Evolutionary conservation across 139 green algal species (phyloP).

Genomic region (Chlamydomonas applanata): DNA sequence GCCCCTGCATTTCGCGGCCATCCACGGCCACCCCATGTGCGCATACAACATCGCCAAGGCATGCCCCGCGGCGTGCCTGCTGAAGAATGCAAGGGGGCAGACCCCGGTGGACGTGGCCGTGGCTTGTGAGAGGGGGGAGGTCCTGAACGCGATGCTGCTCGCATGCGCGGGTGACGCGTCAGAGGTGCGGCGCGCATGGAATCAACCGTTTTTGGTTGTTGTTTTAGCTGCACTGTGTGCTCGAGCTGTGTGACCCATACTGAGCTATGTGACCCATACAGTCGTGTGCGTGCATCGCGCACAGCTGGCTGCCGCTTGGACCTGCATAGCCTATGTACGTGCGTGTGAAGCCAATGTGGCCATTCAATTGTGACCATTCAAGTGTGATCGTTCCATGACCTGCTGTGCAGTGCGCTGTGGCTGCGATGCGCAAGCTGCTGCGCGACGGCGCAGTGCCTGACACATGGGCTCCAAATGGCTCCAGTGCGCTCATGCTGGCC

Average conservation of each 20-base stretch:
- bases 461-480: constrained; percentile 77
- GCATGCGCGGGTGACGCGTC: constrained; percentile 51
- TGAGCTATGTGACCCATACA: no score
- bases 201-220: no score
- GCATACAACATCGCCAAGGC: constrained; percentile 62
- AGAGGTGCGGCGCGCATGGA: background rate
- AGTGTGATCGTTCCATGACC: no score
- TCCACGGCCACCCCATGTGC: constrained; percentile 65
- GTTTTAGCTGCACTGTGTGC: no score
- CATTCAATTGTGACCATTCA: no score
- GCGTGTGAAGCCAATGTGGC: no score
- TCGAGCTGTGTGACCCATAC: no score
- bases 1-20: constrained; percentile 61
- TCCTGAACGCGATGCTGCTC: constrained; percentile 80
- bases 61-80: constrained; percentile 39
- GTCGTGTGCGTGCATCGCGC: no score
- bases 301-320: no score
- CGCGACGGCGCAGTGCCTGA: constrained; percentile 65
- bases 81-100: constrained; percentile 42
- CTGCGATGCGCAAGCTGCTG: constrained; percentile 58
- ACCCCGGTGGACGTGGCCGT: constrained; percentile 60
- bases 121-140: constrained; percentile 51
- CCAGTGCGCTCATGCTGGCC: constrained; percentile 76
- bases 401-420: constrained; percentile 18
- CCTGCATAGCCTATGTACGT: no score